Evolutionary conservation across 2,329 filamentous ascomycete genomes (phyloP).

Genomic region (Blastomyces emzantsi): DNA sequence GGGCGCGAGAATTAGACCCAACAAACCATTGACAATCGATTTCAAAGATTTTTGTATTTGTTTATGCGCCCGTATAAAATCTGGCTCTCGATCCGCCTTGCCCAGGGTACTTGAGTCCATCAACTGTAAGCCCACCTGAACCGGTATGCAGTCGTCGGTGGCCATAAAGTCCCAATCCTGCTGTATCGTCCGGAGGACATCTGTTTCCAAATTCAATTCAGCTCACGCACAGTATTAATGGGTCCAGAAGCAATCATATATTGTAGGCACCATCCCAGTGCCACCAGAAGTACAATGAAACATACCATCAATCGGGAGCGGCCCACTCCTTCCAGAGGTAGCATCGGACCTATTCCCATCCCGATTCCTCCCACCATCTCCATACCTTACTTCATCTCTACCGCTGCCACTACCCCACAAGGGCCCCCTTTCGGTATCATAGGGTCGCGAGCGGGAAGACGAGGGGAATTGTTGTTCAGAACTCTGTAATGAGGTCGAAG

Average conservation of each 20-base stretch:
- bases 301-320: slow-evolving; percentile 32
- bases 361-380: slow-evolving; percentile 15
- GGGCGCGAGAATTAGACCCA: background rate
- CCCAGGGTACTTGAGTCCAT: slow-evolving; percentile 92
- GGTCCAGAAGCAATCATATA: background rate
- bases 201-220: slow-evolving; percentile 23
- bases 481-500: slow-evolving; percentile 11
- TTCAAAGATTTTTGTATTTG: slow-evolving; percentile 91
- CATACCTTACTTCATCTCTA: slow-evolving; percentile 2
- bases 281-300: background rate
- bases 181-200: slow-evolving; percentile 72
- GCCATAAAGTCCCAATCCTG: slow-evolving; percentile 90
- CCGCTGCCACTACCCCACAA: slow-evolving; percentile 3
- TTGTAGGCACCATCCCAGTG: background rate
- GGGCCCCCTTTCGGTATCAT: slow-evolving; percentile 3
- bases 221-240: slow-evolving; percentile 5
- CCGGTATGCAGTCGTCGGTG: slow-evolving; percentile 76
- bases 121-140: slow-evolving; percentile 88
- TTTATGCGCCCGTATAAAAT: slow-evolving; percentile 73
- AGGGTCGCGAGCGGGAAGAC: slow-evolving; percentile 4
- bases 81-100: slow-evolving; percentile 74
- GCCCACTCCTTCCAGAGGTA: slow-evolving; percentile 14
- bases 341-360: slow-evolving; percentile 19
- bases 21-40: slow-evolving; percentile 70
- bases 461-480: background rate